Conservation (phyloP, 768 basidiomycete genomes). For the Suillus paluster region DNA sequence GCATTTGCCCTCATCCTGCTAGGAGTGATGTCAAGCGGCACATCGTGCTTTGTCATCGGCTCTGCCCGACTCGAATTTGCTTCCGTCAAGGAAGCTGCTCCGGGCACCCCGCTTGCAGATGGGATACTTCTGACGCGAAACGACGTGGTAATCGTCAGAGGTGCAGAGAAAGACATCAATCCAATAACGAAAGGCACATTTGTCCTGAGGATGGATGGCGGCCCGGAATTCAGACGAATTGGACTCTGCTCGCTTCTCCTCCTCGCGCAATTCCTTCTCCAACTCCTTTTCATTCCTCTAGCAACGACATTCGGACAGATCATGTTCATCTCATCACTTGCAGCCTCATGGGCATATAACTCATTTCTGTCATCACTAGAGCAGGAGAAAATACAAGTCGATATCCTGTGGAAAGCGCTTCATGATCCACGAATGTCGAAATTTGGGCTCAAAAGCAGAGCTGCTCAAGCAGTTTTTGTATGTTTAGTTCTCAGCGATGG, state of each 20-base stretch:
- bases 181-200: constrained; percentile 39
- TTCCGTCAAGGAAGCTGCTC: constrained; percentile 23
- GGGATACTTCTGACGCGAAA: constrained; percentile 31
- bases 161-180: constrained; percentile 35
- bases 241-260: constrained; percentile 38
- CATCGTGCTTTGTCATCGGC: constrained; percentile 35
- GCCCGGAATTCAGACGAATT: constrained; percentile 22
- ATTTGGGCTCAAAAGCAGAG: constrained; percentile 18
- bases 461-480: constrained; percentile 24
- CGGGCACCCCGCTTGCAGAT: constrained; percentile 32
- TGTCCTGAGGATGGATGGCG: constrained; percentile 21
- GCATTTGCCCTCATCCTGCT: constrained; percentile 36
- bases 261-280: constrained; percentile 36
- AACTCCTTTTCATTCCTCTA: constrained; percentile 41
- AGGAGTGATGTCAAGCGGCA: constrained; percentile 37
- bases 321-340: constrained; percentile 37
- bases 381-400: constrained; percentile 31
- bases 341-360: constrained; percentile 41
- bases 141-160: constrained; percentile 36
- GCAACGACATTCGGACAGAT: constrained; percentile 39
- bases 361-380: constrained; percentile 43
- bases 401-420: constrained; percentile 21
- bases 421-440: constrained; percentile 20
- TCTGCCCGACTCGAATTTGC: constrained; percentile 31
- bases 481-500: constrained; percentile 25